Evolutionary conservation across 2,329 filamentous ascomycete genomes (phyloP), one percentile per base, ranked within the genome.

Genomic region (Coniochaeta ligniaria): DNA sequence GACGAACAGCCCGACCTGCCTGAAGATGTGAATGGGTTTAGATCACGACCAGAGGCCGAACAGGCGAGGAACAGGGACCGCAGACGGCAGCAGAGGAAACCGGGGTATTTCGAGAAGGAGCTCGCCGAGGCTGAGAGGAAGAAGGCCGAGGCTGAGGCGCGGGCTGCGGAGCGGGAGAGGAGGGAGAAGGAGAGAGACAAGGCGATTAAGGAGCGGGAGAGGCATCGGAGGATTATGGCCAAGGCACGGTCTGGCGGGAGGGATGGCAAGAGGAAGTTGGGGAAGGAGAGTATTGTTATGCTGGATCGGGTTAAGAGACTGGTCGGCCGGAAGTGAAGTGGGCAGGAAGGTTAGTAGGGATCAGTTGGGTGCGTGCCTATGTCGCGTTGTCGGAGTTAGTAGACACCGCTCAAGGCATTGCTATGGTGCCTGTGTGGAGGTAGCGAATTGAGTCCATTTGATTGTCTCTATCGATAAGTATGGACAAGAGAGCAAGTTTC

Each of bases 231-330:
- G 66, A 85, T 88, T 64, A 84, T 91, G 73, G 88, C 89, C 64
- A 89, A 88, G 72, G 91, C 93, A 58, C 80, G 87, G 54, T 81
- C 80, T 66, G 81, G 81, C 1, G 89, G 72, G 86, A 86, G 31
- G 75, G 69, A 64, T 72, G 91, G 91, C 12, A 87, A 90, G 76
- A 83, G 89, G 73, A 93, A 91, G 76, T 73, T 96, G 56, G 92
- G 92, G 1, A 82, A 91, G 63, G 92, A 96, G 78, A 93, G 92
- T 67, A 83, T 82, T 36, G 80, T 94, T 41, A 68, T 96, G 67
- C 76, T 96, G 60, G 89, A 92, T 69, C 91, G 88, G 75, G 88
- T 94, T 36, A 88, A 88, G 79, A 86, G 80, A 71, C 78, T 96
- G 73, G 83, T 95, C 63, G 81, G 76, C 31, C 65, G 38, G 56